Evolutionary conservation across 257 asterid genomes (phyloP).

Genomic region (Jacaranda mimosifolia): DNA sequence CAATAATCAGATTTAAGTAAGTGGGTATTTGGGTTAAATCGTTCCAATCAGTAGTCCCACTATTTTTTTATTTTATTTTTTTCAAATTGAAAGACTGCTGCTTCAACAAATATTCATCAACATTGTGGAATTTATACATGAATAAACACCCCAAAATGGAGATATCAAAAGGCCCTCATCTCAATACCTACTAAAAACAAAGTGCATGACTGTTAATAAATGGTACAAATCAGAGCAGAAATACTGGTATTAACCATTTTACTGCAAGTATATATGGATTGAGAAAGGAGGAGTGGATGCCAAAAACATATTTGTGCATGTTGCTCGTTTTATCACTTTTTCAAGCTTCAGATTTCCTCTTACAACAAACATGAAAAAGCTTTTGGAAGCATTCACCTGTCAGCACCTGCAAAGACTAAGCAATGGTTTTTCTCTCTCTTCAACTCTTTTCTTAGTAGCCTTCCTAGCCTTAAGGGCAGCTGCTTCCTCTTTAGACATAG

Average conservation of each 20-base stretch:
- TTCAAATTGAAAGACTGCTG: background rate
- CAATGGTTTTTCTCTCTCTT: constrained; percentile 84
- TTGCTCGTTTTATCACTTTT: constrained; percentile 9
- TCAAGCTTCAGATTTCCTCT: constrained; percentile 30
- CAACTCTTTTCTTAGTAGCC: constrained; percentile 92
- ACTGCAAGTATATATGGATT: background rate
- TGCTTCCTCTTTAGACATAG: constrained; percentile 77
- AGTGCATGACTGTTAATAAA: constrained; percentile 24
- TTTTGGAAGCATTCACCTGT: constrained; percentile 32
- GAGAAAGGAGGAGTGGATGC: background rate
- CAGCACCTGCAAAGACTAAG: constrained; percentile 56
- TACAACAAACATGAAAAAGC: constrained; percentile 34
- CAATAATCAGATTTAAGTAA: too few relatives aligned
- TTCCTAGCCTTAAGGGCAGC: constrained; percentile 93
- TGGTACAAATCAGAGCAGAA: constrained; percentile 13
- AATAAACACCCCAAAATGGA: constrained; percentile 24
- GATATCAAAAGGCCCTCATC: constrained; percentile 32
- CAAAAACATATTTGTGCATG: background rate
- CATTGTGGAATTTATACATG: constrained; percentile 16
- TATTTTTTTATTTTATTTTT: too few relatives aligned
- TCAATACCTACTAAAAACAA: constrained; percentile 36
- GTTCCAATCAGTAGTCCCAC: too few relatives aligned
- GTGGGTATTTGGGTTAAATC: too few relatives aligned
- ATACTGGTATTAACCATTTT: constrained; percentile 27
- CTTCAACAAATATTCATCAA: background rate